Evolutionary conservation across 345 rosid genomes (phyloP).

Genomic region (Microcos paniculata): DNA sequence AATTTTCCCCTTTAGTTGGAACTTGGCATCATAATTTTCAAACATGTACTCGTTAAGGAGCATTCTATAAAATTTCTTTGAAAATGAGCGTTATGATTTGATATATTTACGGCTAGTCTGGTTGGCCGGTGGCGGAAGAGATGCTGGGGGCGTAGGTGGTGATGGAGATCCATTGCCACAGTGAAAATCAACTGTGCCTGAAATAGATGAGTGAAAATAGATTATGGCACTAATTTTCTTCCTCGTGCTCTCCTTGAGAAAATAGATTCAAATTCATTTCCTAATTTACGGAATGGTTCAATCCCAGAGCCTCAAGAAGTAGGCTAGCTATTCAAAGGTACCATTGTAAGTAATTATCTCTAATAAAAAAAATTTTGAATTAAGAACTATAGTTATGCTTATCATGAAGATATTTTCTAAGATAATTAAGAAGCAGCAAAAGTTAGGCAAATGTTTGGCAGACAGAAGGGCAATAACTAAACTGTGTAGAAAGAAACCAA

Average conservation of each 20-base stretch:
- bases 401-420: too few species aligned
- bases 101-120: constrained; percentile 2
- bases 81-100: not conserved
- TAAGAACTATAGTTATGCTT: too few species aligned
- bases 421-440: too few species aligned
- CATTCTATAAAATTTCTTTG: not conserved
- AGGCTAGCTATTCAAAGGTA: too few species aligned
- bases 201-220: not conserved
- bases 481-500: too few species aligned
- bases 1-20: not conserved
- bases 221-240: not conserved
- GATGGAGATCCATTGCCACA: constrained; percentile 39
- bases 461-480: too few species aligned
- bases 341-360: too few species aligned
- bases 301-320: too few species aligned
- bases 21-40: not conserved
- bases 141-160: constrained; percentile 21
- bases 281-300: too few species aligned
- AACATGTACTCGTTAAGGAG: too few species aligned
- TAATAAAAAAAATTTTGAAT: too few species aligned
- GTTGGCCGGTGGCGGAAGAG: constrained; percentile 9
- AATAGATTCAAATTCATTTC: not conserved
- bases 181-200: constrained; percentile 39
- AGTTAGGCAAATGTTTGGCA: too few species aligned
- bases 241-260: not conserved